phyloP scores from a whole-genome alignment of 805 yeast genomes.

The Citeromyces nyonsensis region DNA sequence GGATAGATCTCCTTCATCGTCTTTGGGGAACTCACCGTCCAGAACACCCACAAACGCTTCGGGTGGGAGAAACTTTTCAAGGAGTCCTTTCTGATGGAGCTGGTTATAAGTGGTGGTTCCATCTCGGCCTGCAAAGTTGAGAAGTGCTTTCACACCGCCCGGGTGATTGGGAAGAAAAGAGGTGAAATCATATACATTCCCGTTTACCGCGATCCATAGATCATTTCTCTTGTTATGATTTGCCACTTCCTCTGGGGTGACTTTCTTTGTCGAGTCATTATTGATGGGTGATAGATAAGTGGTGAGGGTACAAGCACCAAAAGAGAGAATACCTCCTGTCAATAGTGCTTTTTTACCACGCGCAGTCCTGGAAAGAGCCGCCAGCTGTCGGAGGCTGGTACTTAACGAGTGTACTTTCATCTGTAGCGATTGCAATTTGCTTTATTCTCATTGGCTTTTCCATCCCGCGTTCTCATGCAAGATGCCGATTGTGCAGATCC shows the following conservation, averaged over 20 bases:
- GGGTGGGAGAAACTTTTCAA: conserved; percentile 9
- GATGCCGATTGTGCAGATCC: too few relatives aligned
- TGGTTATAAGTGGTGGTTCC: conserved; percentile 19
- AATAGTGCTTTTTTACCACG: too few relatives aligned
- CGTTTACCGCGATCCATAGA: conserved; percentile 79
- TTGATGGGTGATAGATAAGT: neutral
- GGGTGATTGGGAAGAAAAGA: conserved; percentile 32
- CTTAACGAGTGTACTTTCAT: too few relatives aligned
- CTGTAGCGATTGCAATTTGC: too few relatives aligned
- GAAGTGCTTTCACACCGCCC: conserved; percentile 30
- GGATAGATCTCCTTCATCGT: conserved; percentile 9
- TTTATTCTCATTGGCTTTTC: too few relatives aligned
- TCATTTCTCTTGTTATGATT: conserved; percentile 42
- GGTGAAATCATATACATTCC: conserved; percentile 66
- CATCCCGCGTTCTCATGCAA: too few relatives aligned
- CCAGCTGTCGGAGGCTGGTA: too few relatives aligned
- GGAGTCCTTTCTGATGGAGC: conserved; percentile 12
- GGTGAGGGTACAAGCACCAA: too few relatives aligned
- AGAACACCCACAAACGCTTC: conserved; percentile 21
- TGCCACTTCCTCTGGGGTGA: conserved; percentile 21
- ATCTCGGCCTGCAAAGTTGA: conserved; percentile 32
- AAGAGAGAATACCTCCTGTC: too few relatives aligned
- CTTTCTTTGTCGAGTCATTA: conserved; percentile 1
- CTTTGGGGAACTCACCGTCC: conserved; percentile 8
- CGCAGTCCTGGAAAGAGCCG: too few relatives aligned